Evolutionary conservation across 2,329 filamentous ascomycete species (phyloP).

Genomic region (Trichophyton mentagrophytes): DNA sequence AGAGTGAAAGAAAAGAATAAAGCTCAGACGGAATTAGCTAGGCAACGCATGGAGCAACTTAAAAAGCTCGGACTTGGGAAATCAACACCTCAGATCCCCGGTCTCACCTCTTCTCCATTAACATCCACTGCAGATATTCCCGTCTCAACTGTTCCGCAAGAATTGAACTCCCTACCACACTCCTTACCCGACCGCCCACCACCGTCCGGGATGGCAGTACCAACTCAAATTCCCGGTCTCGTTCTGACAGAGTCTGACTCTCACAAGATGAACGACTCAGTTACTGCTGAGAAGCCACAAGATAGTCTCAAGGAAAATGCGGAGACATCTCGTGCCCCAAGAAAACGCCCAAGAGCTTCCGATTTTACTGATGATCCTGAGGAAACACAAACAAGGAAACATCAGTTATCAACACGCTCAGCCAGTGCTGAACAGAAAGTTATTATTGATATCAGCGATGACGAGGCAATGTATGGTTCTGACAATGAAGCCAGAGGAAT

Average conservation of each 20-base stretch:
- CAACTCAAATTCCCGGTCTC: constrained; percentile 40
- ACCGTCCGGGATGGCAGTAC: constrained; percentile 17
- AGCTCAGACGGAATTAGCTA: constrained; percentile 60
- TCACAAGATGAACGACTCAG: neutral
- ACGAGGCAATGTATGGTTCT: constrained; percentile 33
- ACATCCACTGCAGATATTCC: constrained; percentile 9
- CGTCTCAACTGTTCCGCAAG: constrained; percentile 1
- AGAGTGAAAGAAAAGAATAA: constrained; percentile 39
- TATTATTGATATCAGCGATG: constrained; percentile 76
- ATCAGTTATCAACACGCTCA: constrained; percentile 42
- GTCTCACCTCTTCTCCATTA: constrained; percentile 7
- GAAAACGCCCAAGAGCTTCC: constrained; percentile 54
- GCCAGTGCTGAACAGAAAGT: constrained; percentile 46
- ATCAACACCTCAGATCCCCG: constrained; percentile 12
- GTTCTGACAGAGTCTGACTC: constrained; percentile 31
- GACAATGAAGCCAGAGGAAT: constrained; percentile 2
- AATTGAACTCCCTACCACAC: constrained; percentile 16
- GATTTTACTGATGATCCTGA: constrained; percentile 52
- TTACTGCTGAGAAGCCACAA: neutral
- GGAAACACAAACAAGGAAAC: constrained; percentile 40
- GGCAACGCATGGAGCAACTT: constrained; percentile 66
- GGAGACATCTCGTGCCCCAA: constrained; percentile 15
- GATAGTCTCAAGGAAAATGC: neutral
- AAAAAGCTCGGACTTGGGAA: constrained; percentile 40
- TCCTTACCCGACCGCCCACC: constrained; percentile 29